phyloP scores from a whole-genome alignment of 2,329 filamentous ascomycete genomes.

The Ophiostoma triangulosporum region DNA sequence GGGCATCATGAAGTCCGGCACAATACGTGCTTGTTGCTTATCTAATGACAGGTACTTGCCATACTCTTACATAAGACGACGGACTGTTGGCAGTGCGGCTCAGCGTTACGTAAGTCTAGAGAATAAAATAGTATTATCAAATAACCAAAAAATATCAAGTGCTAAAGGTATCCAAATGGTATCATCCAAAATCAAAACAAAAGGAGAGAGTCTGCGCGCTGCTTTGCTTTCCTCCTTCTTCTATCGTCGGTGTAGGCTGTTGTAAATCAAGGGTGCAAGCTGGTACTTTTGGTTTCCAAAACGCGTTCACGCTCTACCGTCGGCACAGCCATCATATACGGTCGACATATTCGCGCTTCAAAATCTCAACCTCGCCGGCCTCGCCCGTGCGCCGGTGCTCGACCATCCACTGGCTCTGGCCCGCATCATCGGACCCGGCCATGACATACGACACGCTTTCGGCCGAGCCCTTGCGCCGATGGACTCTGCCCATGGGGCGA shows the following conservation, averaged over 20 bases:
- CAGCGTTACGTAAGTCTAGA: background rate
- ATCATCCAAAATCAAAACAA: background rate
- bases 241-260: background rate
- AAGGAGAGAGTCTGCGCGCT: background rate
- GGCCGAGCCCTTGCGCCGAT: constrained; percentile 41
- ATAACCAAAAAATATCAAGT: background rate
- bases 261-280: background rate
- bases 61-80: no score
- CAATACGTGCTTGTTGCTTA: no score
- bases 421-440: constrained; percentile 36
- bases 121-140: background rate
- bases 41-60: no score
- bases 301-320: background rate
- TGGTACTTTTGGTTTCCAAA: background rate
- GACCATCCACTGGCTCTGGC: constrained; percentile 52
- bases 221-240: background rate
- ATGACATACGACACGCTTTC: constrained; percentile 56
- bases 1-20: no score
- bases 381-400: constrained; percentile 55
- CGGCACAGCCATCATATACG: constrained; percentile 25
- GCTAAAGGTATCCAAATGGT: background rate
- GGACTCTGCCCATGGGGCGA: constrained; percentile 32
- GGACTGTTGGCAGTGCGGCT: no score
- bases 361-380: constrained; percentile 49
- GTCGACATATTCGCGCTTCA: constrained; percentile 50